Percentiles rank a stretch among this genome's conserved stretches.
Conservation (phyloP, 1,284 basidiomycete species). For the Fomitopsis betulina region DNA sequence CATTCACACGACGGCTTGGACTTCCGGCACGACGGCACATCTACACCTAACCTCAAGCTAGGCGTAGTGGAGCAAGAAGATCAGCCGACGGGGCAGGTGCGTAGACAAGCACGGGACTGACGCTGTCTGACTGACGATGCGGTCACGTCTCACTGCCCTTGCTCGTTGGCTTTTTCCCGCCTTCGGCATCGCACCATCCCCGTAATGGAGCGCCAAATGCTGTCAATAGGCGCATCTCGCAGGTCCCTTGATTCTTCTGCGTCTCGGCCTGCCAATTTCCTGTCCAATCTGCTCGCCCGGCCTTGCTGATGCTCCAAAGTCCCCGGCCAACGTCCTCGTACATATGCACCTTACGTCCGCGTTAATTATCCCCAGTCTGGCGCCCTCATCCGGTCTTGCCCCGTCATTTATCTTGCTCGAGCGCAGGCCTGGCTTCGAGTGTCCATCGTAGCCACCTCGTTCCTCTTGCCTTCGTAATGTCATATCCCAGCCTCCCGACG, state of each 20-base stretch:
- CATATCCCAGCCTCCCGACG: slow-evolving; percentile 13
- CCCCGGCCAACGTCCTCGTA: not conserved
- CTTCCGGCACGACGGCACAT: not conserved
- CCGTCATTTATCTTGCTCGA: not conserved
- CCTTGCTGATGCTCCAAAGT: not conserved
- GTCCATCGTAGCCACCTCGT: not conserved
- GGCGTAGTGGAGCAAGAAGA: not conserved
- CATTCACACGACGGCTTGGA: not conserved
- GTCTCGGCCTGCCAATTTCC: not conserved
- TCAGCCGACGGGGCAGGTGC: not conserved
- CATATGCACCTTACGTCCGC: not conserved
- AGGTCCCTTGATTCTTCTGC: not conserved
- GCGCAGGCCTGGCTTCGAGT: not conserved
- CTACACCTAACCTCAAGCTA: slow-evolving; percentile 1
- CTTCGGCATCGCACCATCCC: not conserved
- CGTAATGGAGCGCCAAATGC: not conserved
- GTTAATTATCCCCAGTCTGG: not conserved
- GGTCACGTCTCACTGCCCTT: not conserved
- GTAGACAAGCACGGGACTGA: not conserved
- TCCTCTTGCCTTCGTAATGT: not conserved
- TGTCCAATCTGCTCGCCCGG: not conserved
- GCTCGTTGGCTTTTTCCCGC: not conserved
- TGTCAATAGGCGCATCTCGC: not conserved
- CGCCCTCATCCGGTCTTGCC: not conserved
- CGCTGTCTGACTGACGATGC: not conserved